phyloP scores from a whole-genome alignment of 2,329 filamentous ascomycete species.

The Trichoderma sp. region DNA sequence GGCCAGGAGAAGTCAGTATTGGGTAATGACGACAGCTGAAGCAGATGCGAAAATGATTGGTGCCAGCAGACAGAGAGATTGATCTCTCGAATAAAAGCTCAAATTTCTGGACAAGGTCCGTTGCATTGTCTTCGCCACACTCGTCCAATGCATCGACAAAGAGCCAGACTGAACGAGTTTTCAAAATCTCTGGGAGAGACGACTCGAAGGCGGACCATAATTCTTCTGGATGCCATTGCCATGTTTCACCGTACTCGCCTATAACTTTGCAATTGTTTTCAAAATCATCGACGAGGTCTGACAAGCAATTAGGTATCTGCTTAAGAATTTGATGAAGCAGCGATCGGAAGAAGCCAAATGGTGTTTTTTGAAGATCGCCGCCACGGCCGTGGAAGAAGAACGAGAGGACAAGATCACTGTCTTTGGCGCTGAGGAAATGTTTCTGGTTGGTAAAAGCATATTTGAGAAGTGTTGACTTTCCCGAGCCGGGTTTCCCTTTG shows the following conservation, averaged over 20 bases:
- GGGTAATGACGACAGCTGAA: slow-evolving; percentile 43
- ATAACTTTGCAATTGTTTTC: slow-evolving; percentile 5
- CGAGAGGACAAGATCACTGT: slow-evolving; percentile 33
- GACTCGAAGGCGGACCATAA: slow-evolving; percentile 32
- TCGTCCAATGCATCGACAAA: slow-evolving; percentile 46
- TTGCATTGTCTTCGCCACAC: slow-evolving; percentile 36
- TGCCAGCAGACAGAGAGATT: background rate
- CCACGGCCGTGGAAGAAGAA: slow-evolving; percentile 47
- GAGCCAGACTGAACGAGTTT: slow-evolving; percentile 33
- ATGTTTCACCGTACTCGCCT: slow-evolving; percentile 32
- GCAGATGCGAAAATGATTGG: slow-evolving; percentile 36
- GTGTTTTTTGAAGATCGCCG: slow-evolving; percentile 38
- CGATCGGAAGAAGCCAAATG: slow-evolving; percentile 43
- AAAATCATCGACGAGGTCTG: slow-evolving; percentile 33
- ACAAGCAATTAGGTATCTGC: slow-evolving; percentile 33
- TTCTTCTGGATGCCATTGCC: slow-evolving; percentile 38
- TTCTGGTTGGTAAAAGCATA: slow-evolving; percentile 38
- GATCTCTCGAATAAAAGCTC: slow-evolving; percentile 30
- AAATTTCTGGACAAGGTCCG: slow-evolving; percentile 27
- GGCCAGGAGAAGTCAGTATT: slow-evolving; percentile 28
- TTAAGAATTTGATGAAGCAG: slow-evolving; percentile 41
- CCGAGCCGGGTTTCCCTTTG: slow-evolving; percentile 47
- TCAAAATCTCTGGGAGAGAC: slow-evolving; percentile 33
- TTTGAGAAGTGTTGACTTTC: slow-evolving; percentile 47
- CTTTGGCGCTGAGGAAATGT: slow-evolving; percentile 12